Base-by-base conservation (phyloP, 352 stramenopile genomes). In the Pythium insidiosum region DNA sequence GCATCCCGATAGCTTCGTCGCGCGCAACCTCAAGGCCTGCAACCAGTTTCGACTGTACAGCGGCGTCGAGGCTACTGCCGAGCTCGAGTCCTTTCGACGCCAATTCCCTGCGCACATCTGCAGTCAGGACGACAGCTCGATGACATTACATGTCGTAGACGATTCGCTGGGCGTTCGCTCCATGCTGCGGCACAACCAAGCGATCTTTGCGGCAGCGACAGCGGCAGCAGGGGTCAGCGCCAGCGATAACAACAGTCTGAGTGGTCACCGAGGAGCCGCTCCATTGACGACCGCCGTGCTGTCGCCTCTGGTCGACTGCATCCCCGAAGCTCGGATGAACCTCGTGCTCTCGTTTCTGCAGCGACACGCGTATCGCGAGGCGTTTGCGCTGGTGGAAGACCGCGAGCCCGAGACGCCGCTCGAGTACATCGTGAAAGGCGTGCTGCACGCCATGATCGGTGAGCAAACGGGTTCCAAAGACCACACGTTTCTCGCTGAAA, bases 11-110 rank as follows among this genome's bases (percentile, higher is more conserved):
- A 86, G 72, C 47, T 76, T 80, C 39, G 66, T 88, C n/a, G 77
- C 73, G 6, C 63, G n/a, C 12, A 90, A 90, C 43, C 49, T 90
- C 30, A 77, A 77, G 43, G 77, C 74, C 16, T 76, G 74, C 38
- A 72, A 66, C 47, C 61, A 79, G 38, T 90, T 71, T 38, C 61
- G 58, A 0, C 51, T 86, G 6, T 83, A 82, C 28, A 73, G 63
- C n/a, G 66, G 66, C 1, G 43, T 57, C 9, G 70, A 79, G 25
- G 72, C 72, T 1, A 72, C 85, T 24, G 52, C 77, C 12, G 90
- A 97, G 45, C 70, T 98, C 0, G 84, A 95, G 24, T 69, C 67
- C 29, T 81, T 96, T 19, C 64, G 53, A 2, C 66, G 84, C 20
- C 56, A 67, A 11, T 68, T 68, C 38, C 67, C 67, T 1, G 55